These are phyloP conservation scores for Breviolum minutum DNA, from an alignment of 73 alveolate genomes.

Conservation along the genomic window DNA sequence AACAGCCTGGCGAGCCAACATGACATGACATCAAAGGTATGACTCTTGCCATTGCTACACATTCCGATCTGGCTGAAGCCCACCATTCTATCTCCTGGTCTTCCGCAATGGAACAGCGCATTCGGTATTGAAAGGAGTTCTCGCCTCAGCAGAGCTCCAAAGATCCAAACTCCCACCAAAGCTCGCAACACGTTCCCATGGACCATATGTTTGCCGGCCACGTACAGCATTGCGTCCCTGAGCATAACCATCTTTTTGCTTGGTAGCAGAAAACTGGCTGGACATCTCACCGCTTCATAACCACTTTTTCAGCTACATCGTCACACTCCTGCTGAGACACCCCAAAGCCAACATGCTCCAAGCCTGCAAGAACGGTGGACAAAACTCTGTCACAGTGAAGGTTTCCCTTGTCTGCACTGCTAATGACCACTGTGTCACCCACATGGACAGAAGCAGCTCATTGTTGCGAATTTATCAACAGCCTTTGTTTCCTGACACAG, in stretches of 20 bases:
- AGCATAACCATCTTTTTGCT: not conserved
- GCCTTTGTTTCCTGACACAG: not conserved
- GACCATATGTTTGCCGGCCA: not conserved
- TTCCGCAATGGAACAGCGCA: not conserved
- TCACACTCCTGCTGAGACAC: not conserved
- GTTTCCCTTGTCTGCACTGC: not conserved
- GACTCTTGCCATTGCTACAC: slow-evolving; percentile 1
- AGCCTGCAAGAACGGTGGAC: not conserved
- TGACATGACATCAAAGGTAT: not conserved
- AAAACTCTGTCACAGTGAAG: not conserved
- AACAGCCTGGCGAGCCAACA: not conserved
- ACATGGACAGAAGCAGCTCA: slow-evolving; percentile 9
- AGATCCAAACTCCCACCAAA: slow-evolving; percentile 25
- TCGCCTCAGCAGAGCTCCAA: slow-evolving; percentile 34
- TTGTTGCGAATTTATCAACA: not conserved
- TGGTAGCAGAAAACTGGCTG: not conserved
- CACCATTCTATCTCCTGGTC: not conserved
- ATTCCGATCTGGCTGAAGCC: not conserved
- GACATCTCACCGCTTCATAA: not conserved
- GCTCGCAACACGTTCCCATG: not conserved
- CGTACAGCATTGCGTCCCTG: not conserved
- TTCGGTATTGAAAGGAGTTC: not conserved
- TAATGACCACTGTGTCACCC: slow-evolving; percentile 36
- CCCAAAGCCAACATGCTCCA: not conserved
- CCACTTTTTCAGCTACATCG: not conserved